Conservation (phyloP, 176 grass and related monocot genomes). For the Musa beccarii region DNA sequence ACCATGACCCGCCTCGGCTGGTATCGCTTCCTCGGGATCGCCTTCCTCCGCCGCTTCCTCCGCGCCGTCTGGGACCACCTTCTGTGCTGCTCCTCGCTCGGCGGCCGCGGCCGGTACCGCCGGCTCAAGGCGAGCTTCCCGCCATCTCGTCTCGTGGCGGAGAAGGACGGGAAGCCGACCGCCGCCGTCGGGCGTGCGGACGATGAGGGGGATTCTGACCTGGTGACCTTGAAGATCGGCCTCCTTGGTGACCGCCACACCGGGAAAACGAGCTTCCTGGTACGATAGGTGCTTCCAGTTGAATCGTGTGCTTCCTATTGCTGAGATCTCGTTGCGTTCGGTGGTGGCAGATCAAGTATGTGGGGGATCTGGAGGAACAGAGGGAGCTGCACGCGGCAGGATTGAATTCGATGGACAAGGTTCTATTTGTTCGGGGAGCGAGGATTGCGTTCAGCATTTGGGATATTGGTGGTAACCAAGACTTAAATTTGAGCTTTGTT, state of each 20-base stretch:
- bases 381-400: conserved; percentile 72
- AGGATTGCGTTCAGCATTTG: conserved; percentile 85
- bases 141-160: not conserved
- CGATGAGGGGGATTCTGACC: conserved; percentile 26
- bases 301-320: not conserved
- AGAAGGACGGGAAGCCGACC: not conserved
- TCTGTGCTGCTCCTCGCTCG: conserved; percentile 48
- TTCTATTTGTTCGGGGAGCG: conserved; percentile 52
- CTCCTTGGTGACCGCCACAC: conserved; percentile 82
- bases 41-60: conserved; percentile 54
- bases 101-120: conserved; percentile 30
- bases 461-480: conserved; percentile 70
- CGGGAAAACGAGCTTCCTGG: conserved; percentile 99
- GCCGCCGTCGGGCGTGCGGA: not conserved
- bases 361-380: conserved; percentile 62
- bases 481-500: not conserved
- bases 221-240: conserved; percentile 84
- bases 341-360: conserved; percentile 69
- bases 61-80: conserved; percentile 58
- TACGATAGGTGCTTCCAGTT: conserved; percentile 18
- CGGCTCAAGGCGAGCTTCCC: conserved; percentile 21
- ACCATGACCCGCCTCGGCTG: conserved; percentile 20
- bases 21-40: conserved; percentile 48
- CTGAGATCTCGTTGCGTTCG: not conserved
- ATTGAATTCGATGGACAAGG: conserved; percentile 96